These are phyloP conservation scores for Penicillium canariense DNA, from an alignment of 495 filamentous ascomycete species.

Conservation along the genomic window DNA sequence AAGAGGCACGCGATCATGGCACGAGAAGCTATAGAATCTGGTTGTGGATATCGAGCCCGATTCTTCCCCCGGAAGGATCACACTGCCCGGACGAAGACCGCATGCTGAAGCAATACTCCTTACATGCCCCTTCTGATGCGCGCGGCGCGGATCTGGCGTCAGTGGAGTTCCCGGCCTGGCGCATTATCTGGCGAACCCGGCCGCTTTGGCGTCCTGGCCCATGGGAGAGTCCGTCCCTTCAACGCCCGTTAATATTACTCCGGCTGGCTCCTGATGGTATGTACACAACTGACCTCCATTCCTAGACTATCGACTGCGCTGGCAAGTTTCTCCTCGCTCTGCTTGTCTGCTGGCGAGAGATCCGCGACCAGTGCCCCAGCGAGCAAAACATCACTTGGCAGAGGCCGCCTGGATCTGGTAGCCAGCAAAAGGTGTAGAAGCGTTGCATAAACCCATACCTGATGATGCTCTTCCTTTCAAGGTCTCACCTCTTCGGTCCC, in stretches of 20 bases:
- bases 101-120: constrained; percentile 10
- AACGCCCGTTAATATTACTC: no score
- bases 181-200: no score
- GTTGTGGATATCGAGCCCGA: no score
- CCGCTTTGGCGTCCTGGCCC: no score
- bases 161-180: constrained; percentile 12
- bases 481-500: not conserved
- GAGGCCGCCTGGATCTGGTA: no score
- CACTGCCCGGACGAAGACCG: not conserved
- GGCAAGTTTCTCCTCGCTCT: not conserved
- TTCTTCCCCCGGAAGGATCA: not conserved
- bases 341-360: constrained; percentile 6
- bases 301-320: not conserved
- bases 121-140: constrained; percentile 10
- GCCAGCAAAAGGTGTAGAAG: no score
- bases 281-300: no score
- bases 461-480: no score
- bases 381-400: not conserved
- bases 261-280: no score
- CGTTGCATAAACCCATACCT: no score
- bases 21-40: not conserved
- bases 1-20: not conserved
- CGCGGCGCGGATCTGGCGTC: constrained; percentile 29
- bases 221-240: no score
- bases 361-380: not conserved